phyloP scores from a whole-genome alignment of 2,329 filamentous ascomycete species.

The Botrytis sinoallii region DNA sequence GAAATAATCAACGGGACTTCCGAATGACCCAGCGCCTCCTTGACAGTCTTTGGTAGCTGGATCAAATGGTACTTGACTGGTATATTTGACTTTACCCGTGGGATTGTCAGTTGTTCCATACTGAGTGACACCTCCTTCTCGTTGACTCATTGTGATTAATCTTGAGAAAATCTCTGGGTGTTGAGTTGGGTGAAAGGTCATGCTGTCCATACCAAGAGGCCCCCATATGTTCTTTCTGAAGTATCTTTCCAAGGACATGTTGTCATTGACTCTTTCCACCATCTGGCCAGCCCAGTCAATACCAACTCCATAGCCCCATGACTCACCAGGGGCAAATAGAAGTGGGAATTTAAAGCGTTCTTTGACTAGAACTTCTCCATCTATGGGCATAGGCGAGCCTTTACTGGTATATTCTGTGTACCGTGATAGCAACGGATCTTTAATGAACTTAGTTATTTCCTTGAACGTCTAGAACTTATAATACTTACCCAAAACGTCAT shows the following conservation, averaged over 20 bases:
- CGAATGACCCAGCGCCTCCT: slow-evolving; percentile 41
- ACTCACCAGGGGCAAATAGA: slow-evolving; percentile 60
- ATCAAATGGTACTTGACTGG: slow-evolving; percentile 17
- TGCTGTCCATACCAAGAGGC: slow-evolving; percentile 27
- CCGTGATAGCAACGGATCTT: slow-evolving; percentile 18
- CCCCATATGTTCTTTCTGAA: slow-evolving; percentile 46
- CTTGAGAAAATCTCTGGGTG: slow-evolving; percentile 24
- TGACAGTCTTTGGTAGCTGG: slow-evolving; percentile 17
- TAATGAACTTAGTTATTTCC: background rate
- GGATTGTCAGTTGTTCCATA: slow-evolving; percentile 24
- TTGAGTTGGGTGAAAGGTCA: slow-evolving; percentile 27
- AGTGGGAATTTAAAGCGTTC: slow-evolving; percentile 43
- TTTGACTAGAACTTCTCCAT: background rate
- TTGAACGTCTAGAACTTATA: background rate
- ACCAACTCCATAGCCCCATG: slow-evolving; percentile 55
- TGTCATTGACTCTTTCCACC: slow-evolving; percentile 42
- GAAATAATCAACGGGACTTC: slow-evolving; percentile 43
- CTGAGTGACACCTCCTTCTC: slow-evolving; percentile 24
- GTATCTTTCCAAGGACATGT: slow-evolving; percentile 38
- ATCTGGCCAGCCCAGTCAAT: slow-evolving; percentile 55
- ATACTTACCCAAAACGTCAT: slow-evolving; percentile 30
- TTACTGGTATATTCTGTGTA: slow-evolving; percentile 21
- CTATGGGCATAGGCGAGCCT: background rate
- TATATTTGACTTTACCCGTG: slow-evolving; percentile 21
- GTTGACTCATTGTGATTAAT: slow-evolving; percentile 26